These are phyloP conservation scores for Trichoderma asperellum DNA, from an alignment of 2,329 filamentous ascomycete species.

Conservation along the genomic window DNA sequence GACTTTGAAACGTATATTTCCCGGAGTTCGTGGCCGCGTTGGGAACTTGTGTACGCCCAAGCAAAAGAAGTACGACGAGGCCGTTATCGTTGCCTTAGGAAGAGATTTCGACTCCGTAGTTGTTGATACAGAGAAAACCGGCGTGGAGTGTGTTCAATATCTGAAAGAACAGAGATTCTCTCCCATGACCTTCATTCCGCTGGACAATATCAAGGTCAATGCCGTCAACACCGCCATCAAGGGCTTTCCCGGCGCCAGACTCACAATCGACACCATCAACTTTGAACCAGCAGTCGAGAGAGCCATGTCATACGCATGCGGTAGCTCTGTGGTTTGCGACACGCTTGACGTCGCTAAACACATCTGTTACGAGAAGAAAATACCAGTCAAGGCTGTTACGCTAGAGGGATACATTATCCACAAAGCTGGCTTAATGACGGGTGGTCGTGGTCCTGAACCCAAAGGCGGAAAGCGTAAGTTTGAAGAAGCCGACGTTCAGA, in stretches of 20 bases:
- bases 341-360: slow-evolving; percentile 83
- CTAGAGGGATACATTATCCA: slow-evolving; percentile 96
- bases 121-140: slow-evolving; percentile 93
- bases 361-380: slow-evolving; percentile 80
- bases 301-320: slow-evolving; percentile 93
- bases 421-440: slow-evolving; percentile 95
- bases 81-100: slow-evolving; percentile 88
- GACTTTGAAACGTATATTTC: slow-evolving; percentile 86
- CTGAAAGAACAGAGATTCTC: slow-evolving; percentile 86
- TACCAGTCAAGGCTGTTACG: slow-evolving; percentile 92
- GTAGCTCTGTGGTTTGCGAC: slow-evolving; percentile 93
- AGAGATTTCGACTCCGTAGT: slow-evolving; percentile 93
- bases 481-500: slow-evolving; percentile 87
- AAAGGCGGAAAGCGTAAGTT: slow-evolving; percentile 80
- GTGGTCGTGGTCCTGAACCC: slow-evolving; percentile 78
- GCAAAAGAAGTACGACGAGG: slow-evolving; percentile 94
- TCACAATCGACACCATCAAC: slow-evolving; percentile 95
- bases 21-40: slow-evolving; percentile 87
- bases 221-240: slow-evolving; percentile 89
- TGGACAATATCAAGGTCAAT: slow-evolving; percentile 97
- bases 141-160: slow-evolving; percentile 91
- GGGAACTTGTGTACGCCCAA: slow-evolving; percentile 94
- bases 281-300: slow-evolving; percentile 87
- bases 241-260: slow-evolving; percentile 79
- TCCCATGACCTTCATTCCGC: slow-evolving; percentile 90